Evolutionary conservation across 2,329 filamentous ascomycete genomes (phyloP).

Genomic region (Cordyceps farinosa): DNA sequence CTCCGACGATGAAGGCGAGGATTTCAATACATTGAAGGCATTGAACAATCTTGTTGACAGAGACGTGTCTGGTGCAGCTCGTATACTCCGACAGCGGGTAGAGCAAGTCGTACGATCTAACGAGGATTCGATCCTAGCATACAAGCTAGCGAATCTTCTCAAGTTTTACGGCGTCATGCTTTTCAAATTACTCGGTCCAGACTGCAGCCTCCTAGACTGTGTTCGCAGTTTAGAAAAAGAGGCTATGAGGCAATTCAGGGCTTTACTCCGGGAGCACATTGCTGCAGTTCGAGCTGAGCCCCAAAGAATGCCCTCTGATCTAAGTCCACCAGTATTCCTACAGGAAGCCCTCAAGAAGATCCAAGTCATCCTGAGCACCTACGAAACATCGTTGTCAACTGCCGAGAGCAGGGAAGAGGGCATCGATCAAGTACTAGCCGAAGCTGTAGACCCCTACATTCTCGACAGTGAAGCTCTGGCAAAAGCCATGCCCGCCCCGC

Average conservation of each 20-base stretch:
- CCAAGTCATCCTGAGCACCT: constrained; percentile 75
- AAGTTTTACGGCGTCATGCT: constrained; percentile 89
- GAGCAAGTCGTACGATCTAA: constrained; percentile 92
- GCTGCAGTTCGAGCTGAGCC: constrained; percentile 70
- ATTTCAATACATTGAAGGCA: constrained; percentile 78
- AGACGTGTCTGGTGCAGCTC: constrained; percentile 74
- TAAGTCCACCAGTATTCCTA: constrained; percentile 76
- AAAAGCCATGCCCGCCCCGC: constrained; percentile 54
- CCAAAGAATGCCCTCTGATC: constrained; percentile 65
- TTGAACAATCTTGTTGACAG: constrained; percentile 83
- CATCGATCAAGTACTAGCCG: constrained; percentile 71
- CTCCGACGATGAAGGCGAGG: constrained; percentile 53
- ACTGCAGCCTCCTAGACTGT: constrained; percentile 66
- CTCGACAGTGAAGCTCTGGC: constrained; percentile 69
- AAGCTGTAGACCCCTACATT: constrained; percentile 84
- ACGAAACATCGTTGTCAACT: constrained; percentile 73
- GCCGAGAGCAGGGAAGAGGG: constrained; percentile 58
- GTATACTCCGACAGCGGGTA: constrained; percentile 81
- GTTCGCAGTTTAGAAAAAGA: constrained; percentile 68
- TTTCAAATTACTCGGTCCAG: constrained; percentile 66
- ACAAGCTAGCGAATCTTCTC: constrained; percentile 85
- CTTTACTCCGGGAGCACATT: constrained; percentile 75
- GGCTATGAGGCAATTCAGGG: constrained; percentile 77
- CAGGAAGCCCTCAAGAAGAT: constrained; percentile 76
- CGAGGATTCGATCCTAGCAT: constrained; percentile 82